Evolutionary conservation across 441 rosid species (phyloP).

Genomic region (Arabidopsis lyrata): DNA sequence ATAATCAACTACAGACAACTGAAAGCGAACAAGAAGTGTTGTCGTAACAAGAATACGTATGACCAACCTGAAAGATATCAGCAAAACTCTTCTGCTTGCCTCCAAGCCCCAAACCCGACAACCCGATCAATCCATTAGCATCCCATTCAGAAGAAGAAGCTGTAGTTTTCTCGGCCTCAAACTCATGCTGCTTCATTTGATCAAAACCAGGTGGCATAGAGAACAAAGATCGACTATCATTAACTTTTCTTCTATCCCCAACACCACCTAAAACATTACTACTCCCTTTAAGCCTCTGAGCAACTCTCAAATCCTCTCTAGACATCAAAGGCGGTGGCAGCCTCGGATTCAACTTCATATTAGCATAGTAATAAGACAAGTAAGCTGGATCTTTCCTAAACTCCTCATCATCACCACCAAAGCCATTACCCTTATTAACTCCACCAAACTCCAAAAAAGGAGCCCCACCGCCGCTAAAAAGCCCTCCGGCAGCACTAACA

Average conservation of each 20-base stretch:
- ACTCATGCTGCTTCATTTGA: too few relatives aligned
- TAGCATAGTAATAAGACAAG: constrained; percentile 75
- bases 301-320: constrained; percentile 85
- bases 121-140: constrained; percentile 87
- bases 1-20: background rate
- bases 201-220: constrained; percentile 92
- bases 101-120: constrained; percentile 74
- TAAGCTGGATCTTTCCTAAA: constrained; percentile 94
- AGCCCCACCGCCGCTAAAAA: constrained; percentile 57
- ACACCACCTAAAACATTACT: constrained; percentile 69
- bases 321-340: constrained; percentile 95
- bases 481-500: constrained; percentile 73
- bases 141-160: constrained; percentile 71
- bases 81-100: constrained; percentile 86
- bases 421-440: constrained; percentile 55
- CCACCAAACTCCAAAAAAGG: constrained; percentile 47
- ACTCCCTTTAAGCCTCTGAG: constrained; percentile 84
- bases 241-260: constrained; percentile 82
- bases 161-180: constrained; percentile 49
- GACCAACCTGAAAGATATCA: constrained; percentile 82
- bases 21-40: background rate
- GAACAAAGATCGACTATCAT: constrained; percentile 62
- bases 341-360: constrained; percentile 93
- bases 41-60: background rate
- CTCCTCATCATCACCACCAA: constrained; percentile 70